Evolutionary conservation across 768 basidiomycete genomes (phyloP).

Genomic region (Fistulinella prunicolor): DNA sequence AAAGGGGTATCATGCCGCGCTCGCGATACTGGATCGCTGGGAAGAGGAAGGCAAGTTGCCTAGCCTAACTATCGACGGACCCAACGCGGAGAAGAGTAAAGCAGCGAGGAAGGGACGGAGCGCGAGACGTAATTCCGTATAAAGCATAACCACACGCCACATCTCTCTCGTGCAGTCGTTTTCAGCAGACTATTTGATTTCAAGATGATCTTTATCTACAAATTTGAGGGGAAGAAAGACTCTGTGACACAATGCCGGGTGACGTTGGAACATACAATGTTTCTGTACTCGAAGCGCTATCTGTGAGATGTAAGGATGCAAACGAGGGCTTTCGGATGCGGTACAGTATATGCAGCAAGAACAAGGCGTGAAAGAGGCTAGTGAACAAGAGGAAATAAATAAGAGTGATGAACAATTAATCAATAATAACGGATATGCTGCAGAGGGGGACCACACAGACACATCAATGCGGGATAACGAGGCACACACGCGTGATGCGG

Average conservation of each 20-base stretch:
- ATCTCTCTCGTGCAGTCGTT: not conserved
- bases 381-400: constrained; percentile 19
- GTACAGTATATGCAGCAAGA: constrained; percentile 18
- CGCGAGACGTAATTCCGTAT: constrained; percentile 73
- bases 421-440: constrained; percentile 37
- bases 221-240: not conserved
- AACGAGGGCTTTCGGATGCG: constrained; percentile 5
- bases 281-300: constrained; percentile 20
- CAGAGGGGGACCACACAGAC: constrained; percentile 11
- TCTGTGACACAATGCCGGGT: constrained; percentile 18
- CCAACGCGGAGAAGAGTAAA: constrained; percentile 43
- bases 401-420: constrained; percentile 28
- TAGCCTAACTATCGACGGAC: constrained; percentile 62
- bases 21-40: constrained; percentile 70
- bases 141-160: not conserved
- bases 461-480: constrained; percentile 10
- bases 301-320: constrained; percentile 16
- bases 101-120: constrained; percentile 64
- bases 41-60: constrained; percentile 85
- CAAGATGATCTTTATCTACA: constrained; percentile 21
- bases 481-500: constrained; percentile 6
- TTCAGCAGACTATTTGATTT: not conserved
- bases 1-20: constrained; percentile 74
- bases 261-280: constrained; percentile 14
- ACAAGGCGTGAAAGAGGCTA: constrained; percentile 8